Evolutionary conservation across 2,329 filamentous ascomycete species (phyloP).

Genomic region (Zymoseptoria crescenta): DNA sequence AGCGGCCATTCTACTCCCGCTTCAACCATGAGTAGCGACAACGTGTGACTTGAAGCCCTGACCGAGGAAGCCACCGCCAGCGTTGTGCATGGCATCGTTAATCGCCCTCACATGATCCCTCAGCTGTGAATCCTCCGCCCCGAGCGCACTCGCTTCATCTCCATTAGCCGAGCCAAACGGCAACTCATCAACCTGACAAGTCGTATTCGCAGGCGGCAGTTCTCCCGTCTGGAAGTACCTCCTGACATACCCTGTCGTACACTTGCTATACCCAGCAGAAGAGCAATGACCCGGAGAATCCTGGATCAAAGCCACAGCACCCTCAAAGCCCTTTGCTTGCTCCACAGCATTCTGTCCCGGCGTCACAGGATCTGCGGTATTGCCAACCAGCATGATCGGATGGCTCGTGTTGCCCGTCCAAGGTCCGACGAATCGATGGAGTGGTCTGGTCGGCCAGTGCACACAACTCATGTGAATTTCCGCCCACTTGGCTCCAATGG

Average conservation of each 20-base stretch:
- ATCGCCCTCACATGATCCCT: conserved; percentile 2
- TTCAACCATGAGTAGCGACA: too few relatives aligned
- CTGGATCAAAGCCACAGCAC: conserved; percentile 26
- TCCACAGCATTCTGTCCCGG: conserved; percentile 25
- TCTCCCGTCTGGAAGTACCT: conserved; percentile 28
- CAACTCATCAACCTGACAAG: conserved; percentile 24
- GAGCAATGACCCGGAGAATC: conserved; percentile 29
- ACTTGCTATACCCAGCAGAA: conserved; percentile 19
- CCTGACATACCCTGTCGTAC: conserved; percentile 24
- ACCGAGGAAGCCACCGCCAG: conserved; percentile 6
- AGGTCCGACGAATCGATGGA: conserved; percentile 27
- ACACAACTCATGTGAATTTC: conserved; percentile 32
- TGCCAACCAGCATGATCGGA: conserved; percentile 27
- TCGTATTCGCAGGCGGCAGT: conserved; percentile 21
- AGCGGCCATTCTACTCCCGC: too few relatives aligned
- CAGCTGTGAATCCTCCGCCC: background rate
- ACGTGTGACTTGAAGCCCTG: too few relatives aligned
- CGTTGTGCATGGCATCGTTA: conserved; percentile 3
- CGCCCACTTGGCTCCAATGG: conserved; percentile 34
- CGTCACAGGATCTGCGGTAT: conserved; percentile 30
- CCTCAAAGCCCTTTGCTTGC: conserved; percentile 29
- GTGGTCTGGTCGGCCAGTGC: conserved; percentile 31
- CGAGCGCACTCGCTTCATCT: background rate
- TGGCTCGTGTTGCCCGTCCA: conserved; percentile 23
- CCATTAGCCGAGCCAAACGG: conserved; percentile 18